These are phyloP conservation scores for Kwoniella shandongensis DNA, from an alignment of 768 basidiomycete species.

Conservation along the genomic window DNA sequence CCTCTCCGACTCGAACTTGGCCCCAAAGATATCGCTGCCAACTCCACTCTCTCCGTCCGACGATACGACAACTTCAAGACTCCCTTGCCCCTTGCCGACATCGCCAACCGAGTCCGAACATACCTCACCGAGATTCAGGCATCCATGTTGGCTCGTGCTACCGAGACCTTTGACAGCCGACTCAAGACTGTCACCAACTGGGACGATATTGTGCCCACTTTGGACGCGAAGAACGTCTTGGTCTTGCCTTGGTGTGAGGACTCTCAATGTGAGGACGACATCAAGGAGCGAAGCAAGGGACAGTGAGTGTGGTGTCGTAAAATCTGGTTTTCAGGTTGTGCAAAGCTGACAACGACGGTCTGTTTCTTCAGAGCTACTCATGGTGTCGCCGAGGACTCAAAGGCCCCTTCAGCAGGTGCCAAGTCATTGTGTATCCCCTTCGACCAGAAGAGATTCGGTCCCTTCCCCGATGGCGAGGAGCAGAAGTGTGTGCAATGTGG, in stretches of 20 bases:
- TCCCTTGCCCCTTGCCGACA: constrained; percentile 59
- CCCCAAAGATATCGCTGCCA: constrained; percentile 74
- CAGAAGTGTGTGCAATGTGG: constrained; percentile 90
- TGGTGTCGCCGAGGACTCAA: constrained; percentile 81
- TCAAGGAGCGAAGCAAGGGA: constrained; percentile 88
- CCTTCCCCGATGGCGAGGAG: constrained; percentile 71
- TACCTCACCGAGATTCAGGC: constrained; percentile 82
- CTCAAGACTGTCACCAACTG: constrained; percentile 75
- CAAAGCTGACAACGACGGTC: constrained; percentile 6
- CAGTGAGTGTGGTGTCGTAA: constrained; percentile 61
- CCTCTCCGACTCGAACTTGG: constrained; percentile 96
- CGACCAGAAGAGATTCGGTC: constrained; percentile 77
- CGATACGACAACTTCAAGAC: constrained; percentile 71
- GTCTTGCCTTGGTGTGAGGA: constrained; percentile 96
- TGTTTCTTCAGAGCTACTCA: constrained; percentile 58
- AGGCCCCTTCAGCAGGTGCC: constrained; percentile 94
- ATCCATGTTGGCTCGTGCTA: constrained; percentile 82
- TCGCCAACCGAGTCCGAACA: constrained; percentile 60
- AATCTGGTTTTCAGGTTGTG: background rate
- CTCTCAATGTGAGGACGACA: constrained; percentile 91
- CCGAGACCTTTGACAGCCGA: constrained; percentile 67
- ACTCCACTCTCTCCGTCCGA: constrained; percentile 80
- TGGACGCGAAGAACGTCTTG: constrained; percentile 83
- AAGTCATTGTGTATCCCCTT: constrained; percentile 97
- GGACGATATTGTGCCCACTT: constrained; percentile 87